Conservation (phyloP, 805 yeast genomes). For the Monosporozyma unispora region DNA sequence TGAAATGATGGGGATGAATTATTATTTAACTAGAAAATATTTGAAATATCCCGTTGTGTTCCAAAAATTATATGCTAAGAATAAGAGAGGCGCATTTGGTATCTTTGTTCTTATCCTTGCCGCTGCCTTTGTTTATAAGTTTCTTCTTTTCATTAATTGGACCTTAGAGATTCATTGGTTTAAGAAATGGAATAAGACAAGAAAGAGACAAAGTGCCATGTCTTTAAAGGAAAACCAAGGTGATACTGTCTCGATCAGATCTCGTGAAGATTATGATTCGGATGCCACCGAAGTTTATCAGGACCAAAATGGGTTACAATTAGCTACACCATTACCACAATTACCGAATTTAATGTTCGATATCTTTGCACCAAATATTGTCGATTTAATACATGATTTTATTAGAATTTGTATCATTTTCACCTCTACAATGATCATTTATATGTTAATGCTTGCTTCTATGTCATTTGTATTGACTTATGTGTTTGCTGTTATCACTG, state of each 20-base stretch:
- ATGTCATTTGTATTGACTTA: constrained; percentile 62
- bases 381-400: constrained; percentile 35
- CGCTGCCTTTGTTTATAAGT: constrained; percentile 50
- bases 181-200: constrained; percentile 33
- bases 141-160: constrained; percentile 47
- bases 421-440: constrained; percentile 56
- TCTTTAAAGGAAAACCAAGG: background rate
- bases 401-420: constrained; percentile 49
- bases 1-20: constrained; percentile 36
- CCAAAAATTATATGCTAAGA: constrained; percentile 41
- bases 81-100: constrained; percentile 61
- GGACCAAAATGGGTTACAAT: constrained; percentile 30
- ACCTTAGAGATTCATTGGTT: constrained; percentile 61
- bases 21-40: constrained; percentile 44
- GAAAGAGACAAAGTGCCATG: constrained; percentile 5
- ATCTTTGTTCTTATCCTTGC: constrained; percentile 55
- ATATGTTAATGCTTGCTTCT: constrained; percentile 68
- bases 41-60: constrained; percentile 56
- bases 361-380: constrained; percentile 23
- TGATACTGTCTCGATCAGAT: background rate
- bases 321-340: constrained; percentile 23
- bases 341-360: constrained; percentile 24
- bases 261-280: background rate
- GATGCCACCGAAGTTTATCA: constrained; percentile 9
- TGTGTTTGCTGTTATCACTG: constrained; percentile 65